Conservation (phyloP, 441 rosid species). For the Aleurites moluccanus region DNA sequence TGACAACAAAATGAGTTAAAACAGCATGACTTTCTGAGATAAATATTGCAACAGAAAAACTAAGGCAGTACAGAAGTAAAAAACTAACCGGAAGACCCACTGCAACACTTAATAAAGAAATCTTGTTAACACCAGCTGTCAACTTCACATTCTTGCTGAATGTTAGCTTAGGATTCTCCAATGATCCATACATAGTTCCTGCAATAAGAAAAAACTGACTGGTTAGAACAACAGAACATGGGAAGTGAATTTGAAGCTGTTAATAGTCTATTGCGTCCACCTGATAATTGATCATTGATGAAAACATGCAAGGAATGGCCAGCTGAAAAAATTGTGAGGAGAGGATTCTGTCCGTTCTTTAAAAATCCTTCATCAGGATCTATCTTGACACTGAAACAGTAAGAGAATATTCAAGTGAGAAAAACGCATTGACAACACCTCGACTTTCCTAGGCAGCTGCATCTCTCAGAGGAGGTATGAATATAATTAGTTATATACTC, state of each 20-base stretch:
- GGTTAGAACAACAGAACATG: constrained; percentile 13
- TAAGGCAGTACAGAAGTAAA: constrained; percentile 9
- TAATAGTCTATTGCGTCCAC: constrained; percentile 33
- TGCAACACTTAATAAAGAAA: constrained; percentile 75
- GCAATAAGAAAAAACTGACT: constrained; percentile 13
- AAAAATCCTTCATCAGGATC: constrained; percentile 69
- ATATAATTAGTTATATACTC: constrained; percentile 33
- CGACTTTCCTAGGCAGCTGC: not conserved
- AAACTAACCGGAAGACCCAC: constrained; percentile 89
- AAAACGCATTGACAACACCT: not conserved
- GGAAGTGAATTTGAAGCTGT: not conserved
- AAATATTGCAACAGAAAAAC: not conserved
- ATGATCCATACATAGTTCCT: constrained; percentile 84
- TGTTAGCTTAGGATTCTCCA: constrained; percentile 73
- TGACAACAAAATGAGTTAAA: constrained; percentile 11
- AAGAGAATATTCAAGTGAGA: constrained; percentile 4
- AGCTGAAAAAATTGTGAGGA: constrained; percentile 80
- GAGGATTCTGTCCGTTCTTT: constrained; percentile 71
- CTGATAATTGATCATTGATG: constrained; percentile 77
- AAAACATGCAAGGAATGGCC: constrained; percentile 97
- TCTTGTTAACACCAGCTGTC: constrained; percentile 71
- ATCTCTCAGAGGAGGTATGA: constrained; percentile 1
- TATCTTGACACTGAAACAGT: constrained; percentile 43
- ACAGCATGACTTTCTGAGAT: not conserved
- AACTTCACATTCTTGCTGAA: constrained; percentile 59